Percentiles rank a stretch among this genome's conserved stretches.
These are phyloP conservation scores for Gynandropsis gynandra DNA, from an alignment of 345 rosid genomes.

Conservation along the genomic window DNA sequence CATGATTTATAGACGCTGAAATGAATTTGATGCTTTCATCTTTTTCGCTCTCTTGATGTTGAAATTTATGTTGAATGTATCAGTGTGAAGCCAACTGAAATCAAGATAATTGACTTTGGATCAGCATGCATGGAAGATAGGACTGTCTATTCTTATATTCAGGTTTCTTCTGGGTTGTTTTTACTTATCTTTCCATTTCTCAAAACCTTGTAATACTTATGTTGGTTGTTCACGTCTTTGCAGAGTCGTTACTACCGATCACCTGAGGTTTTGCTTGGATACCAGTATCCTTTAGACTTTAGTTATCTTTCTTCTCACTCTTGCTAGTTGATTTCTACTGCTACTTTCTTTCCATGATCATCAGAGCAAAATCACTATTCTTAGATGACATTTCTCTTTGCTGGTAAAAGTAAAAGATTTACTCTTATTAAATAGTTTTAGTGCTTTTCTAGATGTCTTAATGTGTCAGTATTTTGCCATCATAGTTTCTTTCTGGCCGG, in stretches of 20 bases:
- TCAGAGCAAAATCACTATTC: too few relatives aligned
- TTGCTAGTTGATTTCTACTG: too few relatives aligned
- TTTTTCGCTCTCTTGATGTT: too few relatives aligned
- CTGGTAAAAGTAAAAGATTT: background rate
- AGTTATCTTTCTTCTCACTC: too few relatives aligned
- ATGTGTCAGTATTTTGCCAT: constrained; percentile 3
- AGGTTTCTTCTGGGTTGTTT: constrained; percentile 41
- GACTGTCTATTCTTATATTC: constrained; percentile 96
- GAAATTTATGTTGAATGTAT: constrained; percentile 24
- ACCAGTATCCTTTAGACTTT: constrained; percentile 73
- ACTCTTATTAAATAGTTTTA: constrained; percentile 1
- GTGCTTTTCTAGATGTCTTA: background rate
- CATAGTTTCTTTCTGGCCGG: constrained; percentile 6
- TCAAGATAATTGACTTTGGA: constrained; percentile 98
- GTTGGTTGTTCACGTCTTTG: constrained; percentile 29
- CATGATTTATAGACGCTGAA: constrained; percentile 10
- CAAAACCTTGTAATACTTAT: constrained; percentile 7
- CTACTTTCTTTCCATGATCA: too few relatives aligned
- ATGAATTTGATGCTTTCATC: constrained; percentile 16
- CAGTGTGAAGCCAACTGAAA: constrained; percentile 90
- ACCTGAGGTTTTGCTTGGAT: constrained; percentile 97
- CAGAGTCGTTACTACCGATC: constrained; percentile 99
- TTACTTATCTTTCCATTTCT: constrained; percentile 12
- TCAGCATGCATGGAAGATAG: constrained; percentile 99
- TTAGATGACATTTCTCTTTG: background rate